phyloP scores from a whole-genome alignment of 2,329 filamentous ascomycete species.

The Beauveria rudraprayagi region DNA sequence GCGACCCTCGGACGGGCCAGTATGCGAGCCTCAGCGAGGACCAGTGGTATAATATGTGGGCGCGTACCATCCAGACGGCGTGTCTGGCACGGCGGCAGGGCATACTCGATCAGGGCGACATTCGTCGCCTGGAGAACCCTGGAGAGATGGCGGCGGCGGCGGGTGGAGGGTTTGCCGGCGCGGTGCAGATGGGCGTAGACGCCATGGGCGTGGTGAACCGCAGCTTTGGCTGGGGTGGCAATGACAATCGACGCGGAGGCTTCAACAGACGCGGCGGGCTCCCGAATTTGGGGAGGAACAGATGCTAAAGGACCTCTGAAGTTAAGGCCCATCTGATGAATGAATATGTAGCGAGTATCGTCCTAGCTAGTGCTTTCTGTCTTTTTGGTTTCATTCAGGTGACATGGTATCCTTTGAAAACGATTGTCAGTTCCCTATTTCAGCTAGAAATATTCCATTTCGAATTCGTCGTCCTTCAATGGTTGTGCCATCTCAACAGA shows the following conservation, averaged over 20 bases:
- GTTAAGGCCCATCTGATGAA: neutral
- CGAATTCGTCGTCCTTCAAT: too few relatives aligned
- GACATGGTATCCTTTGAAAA: too few relatives aligned
- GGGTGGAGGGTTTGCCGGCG: conserved; percentile 33
- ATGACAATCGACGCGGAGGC: conserved; percentile 18
- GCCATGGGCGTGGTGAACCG: conserved; percentile 46
- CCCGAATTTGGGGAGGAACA: conserved; percentile 10
- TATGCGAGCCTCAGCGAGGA: conserved; percentile 49
- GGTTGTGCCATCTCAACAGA: too few relatives aligned
- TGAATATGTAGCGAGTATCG: neutral
- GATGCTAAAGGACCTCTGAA: conserved; percentile 6
- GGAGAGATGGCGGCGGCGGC: neutral
- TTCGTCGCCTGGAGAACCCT: conserved; percentile 31
- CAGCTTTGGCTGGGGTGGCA: conserved; percentile 44
- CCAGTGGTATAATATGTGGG: conserved; percentile 58
- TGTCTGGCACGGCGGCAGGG: conserved; percentile 50
- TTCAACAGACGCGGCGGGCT: neutral
- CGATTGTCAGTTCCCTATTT: too few relatives aligned
- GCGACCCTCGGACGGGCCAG: conserved; percentile 17
- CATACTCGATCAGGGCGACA: conserved; percentile 48
- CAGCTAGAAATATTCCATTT: too few relatives aligned
- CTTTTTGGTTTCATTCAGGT: neutral
- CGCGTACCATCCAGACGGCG: conserved; percentile 48
- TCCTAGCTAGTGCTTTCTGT: neutral
- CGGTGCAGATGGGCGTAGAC: conserved; percentile 40